These are phyloP conservation scores for Colletotrichum siamense DNA, from an alignment of 2,329 filamentous ascomycete genomes.

Conservation along the genomic window DNA sequence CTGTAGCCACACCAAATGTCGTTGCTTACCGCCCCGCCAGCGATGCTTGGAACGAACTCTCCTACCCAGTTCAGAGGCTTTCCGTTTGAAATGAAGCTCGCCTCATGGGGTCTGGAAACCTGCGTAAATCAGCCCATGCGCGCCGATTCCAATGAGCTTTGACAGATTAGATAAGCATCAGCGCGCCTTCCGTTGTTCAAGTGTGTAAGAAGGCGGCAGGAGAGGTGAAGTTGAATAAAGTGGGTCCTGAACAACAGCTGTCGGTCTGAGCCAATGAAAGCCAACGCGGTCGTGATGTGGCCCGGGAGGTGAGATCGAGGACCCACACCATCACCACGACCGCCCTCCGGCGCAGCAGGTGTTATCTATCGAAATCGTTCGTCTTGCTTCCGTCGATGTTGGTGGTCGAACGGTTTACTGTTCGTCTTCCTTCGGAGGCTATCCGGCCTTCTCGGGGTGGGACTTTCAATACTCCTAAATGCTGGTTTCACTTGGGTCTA, in stretches of 20 bases:
- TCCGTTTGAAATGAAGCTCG: background rate
- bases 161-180: background rate
- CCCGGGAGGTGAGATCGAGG: background rate
- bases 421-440: background rate
- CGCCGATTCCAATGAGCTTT: background rate
- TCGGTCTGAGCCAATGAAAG: background rate
- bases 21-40: too few relatives aligned
- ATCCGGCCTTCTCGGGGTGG: background rate
- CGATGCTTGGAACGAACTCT: too few relatives aligned
- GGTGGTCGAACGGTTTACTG: background rate
- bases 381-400: background rate
- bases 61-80: background rate
- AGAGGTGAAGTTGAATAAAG: background rate
- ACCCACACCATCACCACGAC: background rate
- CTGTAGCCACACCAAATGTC: too few relatives aligned
- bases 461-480: too few relatives aligned
- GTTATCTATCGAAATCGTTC: background rate
- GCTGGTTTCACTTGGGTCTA: background rate
- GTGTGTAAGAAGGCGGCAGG: accelerated
- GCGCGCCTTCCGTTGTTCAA: background rate
- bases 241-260: background rate
- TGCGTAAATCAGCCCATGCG: accelerated
- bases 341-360: background rate
- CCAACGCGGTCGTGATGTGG: background rate
- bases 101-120: background rate